Percentiles rank a stretch among this genome's conserved stretches.
Conservation (phyloP, 805 yeast species). For the Nakazawaea siamensis region DNA sequence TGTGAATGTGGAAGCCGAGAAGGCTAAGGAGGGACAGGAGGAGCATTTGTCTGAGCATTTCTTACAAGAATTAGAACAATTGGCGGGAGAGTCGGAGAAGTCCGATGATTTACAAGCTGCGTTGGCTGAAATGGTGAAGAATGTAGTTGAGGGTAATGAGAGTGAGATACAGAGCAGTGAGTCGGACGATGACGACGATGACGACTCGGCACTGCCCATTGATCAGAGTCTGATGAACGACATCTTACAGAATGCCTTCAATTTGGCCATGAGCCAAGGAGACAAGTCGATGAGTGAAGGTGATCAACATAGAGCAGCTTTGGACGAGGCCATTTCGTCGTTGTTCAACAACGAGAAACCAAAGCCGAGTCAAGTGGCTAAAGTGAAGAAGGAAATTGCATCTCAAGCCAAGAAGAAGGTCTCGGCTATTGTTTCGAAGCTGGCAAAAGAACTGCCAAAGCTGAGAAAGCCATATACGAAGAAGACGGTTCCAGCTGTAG, state of each 20-base stretch:
- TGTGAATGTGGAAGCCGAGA: neutral
- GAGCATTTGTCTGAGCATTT: conserved; percentile 5
- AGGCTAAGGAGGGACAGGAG: neutral
- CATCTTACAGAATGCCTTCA: conserved; percentile 69
- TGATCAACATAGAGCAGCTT: conserved; percentile 7
- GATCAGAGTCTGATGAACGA: conserved; percentile 55
- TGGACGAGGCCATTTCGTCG: conserved; percentile 9
- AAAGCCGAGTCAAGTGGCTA: conserved; percentile 2
- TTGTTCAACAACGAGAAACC: conserved; percentile 3
- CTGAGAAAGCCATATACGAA: neutral
- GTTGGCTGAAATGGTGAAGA: conserved; percentile 46
- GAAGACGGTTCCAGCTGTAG: neutral
- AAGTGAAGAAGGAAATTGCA: conserved; percentile 3
- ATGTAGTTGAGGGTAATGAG: conserved; percentile 34
- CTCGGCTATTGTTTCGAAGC: neutral
- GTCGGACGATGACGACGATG: conserved; percentile 1
- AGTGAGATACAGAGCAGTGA: conserved; percentile 3
- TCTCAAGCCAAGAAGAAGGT: neutral
- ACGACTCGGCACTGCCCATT: conserved; percentile 25
- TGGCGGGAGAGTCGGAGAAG: conserved; percentile 6
- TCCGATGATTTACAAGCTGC: conserved; percentile 40
- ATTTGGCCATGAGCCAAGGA: conserved; percentile 53
- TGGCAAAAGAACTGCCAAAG: neutral
- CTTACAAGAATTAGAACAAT: conserved; percentile 10
- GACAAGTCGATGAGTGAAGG: neutral